Evolutionary conservation across 495 filamentous ascomycete species (phyloP).

Genomic region (Parachaetomium inaequale): DNA sequence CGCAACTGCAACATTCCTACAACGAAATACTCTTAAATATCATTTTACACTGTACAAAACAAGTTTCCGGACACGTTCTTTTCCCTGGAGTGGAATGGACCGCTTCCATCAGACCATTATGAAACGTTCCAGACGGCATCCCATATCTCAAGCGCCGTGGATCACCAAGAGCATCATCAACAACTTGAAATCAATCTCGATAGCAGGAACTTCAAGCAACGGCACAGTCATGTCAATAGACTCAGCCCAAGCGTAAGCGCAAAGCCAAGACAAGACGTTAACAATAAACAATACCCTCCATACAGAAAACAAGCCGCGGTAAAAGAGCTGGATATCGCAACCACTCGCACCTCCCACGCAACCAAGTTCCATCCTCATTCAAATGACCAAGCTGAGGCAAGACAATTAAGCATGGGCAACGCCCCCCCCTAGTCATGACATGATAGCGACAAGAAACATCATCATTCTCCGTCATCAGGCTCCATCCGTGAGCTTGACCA

Average conservation of each 20-base stretch:
- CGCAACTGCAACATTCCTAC: no score
- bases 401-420: neutral
- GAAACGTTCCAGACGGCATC: neutral
- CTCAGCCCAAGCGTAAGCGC: neutral
- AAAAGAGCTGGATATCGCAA: conserved; percentile 14
- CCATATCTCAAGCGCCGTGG: neutral
- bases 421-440: conserved; percentile 2
- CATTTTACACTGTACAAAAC: neutral
- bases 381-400: neutral
- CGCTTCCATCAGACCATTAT: neutral
- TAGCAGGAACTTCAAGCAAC: no score
- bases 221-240: neutral
- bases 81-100: neutral
- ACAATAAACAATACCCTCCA: neutral
- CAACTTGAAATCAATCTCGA: no score
- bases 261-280: neutral
- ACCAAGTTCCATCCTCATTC: neutral
- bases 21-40: no score
- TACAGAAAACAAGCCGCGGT: neutral
- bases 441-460: neutral
- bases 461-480: conserved; percentile 5
- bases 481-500: neutral
- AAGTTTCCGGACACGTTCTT: neutral
- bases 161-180: no score
- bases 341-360: conserved; percentile 10